These are phyloP conservation scores for Corylus heterophylla DNA, from an alignment of 306 rosid species.

Conservation along the genomic window DNA sequence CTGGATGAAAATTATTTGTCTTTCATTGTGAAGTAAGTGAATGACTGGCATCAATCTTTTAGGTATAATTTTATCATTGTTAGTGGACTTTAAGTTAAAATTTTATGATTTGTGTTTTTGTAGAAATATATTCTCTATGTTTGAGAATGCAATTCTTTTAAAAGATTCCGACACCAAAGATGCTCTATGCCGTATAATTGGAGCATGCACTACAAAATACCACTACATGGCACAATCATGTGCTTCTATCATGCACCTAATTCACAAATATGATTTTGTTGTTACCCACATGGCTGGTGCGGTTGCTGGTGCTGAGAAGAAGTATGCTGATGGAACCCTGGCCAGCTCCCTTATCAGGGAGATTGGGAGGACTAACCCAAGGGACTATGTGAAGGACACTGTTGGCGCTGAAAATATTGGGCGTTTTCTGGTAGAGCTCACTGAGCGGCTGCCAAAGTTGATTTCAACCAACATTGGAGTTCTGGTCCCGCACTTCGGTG, in stretches of 20 bases:
- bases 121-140: constrained; percentile 73
- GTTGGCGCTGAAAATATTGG: constrained; percentile 93
- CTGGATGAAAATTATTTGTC: constrained; percentile 75
- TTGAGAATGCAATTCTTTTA: constrained; percentile 63
- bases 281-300: constrained; percentile 84
- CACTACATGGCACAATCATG: constrained; percentile 80
- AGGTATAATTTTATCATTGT: neutral
- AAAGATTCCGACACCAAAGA: constrained; percentile 76
- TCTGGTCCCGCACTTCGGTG: constrained; percentile 90
- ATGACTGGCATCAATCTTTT: neutral
- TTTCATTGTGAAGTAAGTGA: constrained; percentile 73
- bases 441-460: constrained; percentile 88
- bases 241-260: constrained; percentile 83
- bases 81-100: constrained; percentile 16
- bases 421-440: constrained; percentile 81
- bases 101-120: constrained; percentile 30
- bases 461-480: constrained; percentile 85
- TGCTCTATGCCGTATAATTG: constrained; percentile 79
- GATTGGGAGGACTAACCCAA: constrained; percentile 88
- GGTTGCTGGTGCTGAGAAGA: constrained; percentile 73
- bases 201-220: constrained; percentile 88
- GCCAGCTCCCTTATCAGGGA: constrained; percentile 78
- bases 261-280: constrained; percentile 91
- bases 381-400: constrained; percentile 83
- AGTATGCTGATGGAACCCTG: constrained; percentile 85